Percentiles rank a stretch among this genome's conserved stretches.
Conservation (phyloP, 2,329 filamentous ascomycete species). For the Keithomyces neogunnii region DNA sequence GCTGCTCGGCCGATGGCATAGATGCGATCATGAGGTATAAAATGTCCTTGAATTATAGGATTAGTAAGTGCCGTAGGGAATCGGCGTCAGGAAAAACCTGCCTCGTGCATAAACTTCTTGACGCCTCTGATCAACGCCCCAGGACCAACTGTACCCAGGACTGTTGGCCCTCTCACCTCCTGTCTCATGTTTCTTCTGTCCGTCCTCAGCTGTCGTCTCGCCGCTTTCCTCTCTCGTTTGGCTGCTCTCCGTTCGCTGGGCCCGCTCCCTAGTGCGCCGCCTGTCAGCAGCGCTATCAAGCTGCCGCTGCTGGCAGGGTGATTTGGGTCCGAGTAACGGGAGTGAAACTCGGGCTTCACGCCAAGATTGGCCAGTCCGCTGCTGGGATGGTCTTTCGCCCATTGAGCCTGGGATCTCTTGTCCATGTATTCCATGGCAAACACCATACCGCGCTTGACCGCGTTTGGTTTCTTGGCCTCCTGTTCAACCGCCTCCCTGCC, state of each 20-base stretch:
- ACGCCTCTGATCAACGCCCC: constrained; percentile 3
- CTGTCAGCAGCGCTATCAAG: constrained; percentile 17
- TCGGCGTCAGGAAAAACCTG: neutral
- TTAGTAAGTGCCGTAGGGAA: neutral
- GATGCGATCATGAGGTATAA: constrained; percentile 11
- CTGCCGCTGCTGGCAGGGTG: constrained; percentile 20
- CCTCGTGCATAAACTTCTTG: constrained; percentile 9
- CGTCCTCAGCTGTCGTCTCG: neutral
- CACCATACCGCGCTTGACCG: constrained; percentile 6
- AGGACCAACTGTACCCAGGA: constrained; percentile 4
- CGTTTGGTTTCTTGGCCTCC: constrained; percentile 3
- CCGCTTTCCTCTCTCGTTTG: neutral
- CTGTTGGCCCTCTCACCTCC: neutral
- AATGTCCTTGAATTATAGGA: constrained; percentile 3
- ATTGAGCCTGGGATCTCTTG: constrained; percentile 15
- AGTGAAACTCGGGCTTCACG: constrained; percentile 16
- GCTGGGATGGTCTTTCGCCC: constrained; percentile 12
- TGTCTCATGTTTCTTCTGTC: constrained; percentile 2
- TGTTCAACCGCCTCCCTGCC: constrained; percentile 1
- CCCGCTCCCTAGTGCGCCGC: constrained; percentile 6
- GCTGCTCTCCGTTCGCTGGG: neutral
- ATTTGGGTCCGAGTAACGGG: constrained; percentile 19
- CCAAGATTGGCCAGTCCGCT: constrained; percentile 12
- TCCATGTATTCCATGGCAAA: constrained; percentile 14
- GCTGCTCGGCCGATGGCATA: constrained; percentile 7